These are phyloP conservation scores for Epichloe hybrida DNA, from an alignment of 2,329 filamentous ascomycete genomes.

Conservation along the genomic window DNA sequence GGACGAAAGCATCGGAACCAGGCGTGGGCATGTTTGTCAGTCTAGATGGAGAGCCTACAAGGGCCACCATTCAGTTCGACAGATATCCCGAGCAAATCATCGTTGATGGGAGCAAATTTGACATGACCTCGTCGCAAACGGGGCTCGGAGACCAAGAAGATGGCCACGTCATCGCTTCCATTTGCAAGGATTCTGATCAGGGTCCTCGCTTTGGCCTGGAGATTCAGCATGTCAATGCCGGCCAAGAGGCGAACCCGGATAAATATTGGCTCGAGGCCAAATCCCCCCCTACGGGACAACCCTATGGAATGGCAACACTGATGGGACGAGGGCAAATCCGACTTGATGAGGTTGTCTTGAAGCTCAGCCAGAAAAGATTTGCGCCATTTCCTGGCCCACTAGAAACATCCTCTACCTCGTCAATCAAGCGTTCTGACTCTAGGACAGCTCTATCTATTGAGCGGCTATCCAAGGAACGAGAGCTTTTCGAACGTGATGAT, in stretches of 20 bases:
- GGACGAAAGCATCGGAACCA: constrained; percentile 70
- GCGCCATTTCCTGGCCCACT: constrained; percentile 31
- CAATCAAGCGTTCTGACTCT: constrained; percentile 43
- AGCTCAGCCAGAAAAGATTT: constrained; percentile 45
- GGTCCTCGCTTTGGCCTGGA: constrained; percentile 55
- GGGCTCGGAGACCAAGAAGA: constrained; percentile 49
- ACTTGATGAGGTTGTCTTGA: constrained; percentile 52
- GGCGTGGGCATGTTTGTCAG: constrained; percentile 98
- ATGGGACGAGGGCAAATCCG: constrained; percentile 44
- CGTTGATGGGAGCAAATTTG: constrained; percentile 50
- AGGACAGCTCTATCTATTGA: constrained; percentile 53
- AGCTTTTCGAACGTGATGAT: constrained; percentile 50
- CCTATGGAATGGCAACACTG: constrained; percentile 48
- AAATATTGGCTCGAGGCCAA: constrained; percentile 47
- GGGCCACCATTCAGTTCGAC: constrained; percentile 83
- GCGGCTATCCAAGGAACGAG: constrained; percentile 51
- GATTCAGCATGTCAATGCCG: constrained; percentile 71
- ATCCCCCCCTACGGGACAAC: constrained; percentile 13
- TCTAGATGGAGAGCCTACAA: constrained; percentile 82
- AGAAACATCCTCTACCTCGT: constrained; percentile 28
- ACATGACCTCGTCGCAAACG: constrained; percentile 33
- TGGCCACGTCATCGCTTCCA: constrained; percentile 72
- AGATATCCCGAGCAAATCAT: constrained; percentile 75
- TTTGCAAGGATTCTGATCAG: constrained; percentile 44
- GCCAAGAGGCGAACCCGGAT: constrained; percentile 45